A percentile compares a stretch with the other conserved stretches of the same genome.
These are phyloP conservation scores for Coemansia sp. DNA, from an alignment of 192 early-diverging fungal species.

Conservation along the genomic window DNA sequence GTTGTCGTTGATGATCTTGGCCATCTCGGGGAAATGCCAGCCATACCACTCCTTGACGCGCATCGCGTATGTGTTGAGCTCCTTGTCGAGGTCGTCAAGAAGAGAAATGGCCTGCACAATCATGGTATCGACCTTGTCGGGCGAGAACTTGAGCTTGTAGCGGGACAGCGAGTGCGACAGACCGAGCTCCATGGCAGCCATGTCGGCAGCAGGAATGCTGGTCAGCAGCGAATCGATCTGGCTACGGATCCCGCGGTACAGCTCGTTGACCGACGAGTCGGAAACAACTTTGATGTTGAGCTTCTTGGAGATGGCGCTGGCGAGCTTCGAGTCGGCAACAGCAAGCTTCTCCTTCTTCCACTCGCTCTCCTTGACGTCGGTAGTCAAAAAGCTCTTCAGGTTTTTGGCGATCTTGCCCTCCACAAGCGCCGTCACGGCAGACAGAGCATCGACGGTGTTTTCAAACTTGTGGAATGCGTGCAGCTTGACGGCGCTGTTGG, in stretches of 20 bases:
- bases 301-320: constrained; percentile 80
- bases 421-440: constrained; percentile 90
- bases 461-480: constrained; percentile 97
- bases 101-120: constrained; percentile 97
- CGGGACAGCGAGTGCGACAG: constrained; percentile 98
- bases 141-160: constrained; percentile 99
- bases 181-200: constrained; percentile 95
- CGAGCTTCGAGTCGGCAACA: constrained; percentile 92
- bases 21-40: constrained; percentile 99
- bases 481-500: constrained; percentile 92
- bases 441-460: constrained; percentile 95
- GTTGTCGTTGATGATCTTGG: constrained; percentile 93
- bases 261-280: constrained; percentile 81
- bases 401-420: constrained; percentile 96
- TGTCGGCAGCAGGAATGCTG: constrained; percentile 80
- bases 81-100: constrained; percentile 99
- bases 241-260: constrained; percentile 93
- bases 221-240: constrained; percentile 90
- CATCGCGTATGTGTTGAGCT: constrained; percentile 98
- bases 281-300: constrained; percentile 79
- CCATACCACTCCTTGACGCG: constrained; percentile 99
- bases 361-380: constrained; percentile 79
- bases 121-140: constrained; percentile 99
- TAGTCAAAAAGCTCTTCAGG: constrained; percentile 88
- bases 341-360: constrained; percentile 89